These are phyloP conservation scores for Meyerozyma carpophila DNA, from an alignment of 1,139 yeast genomes.

Conservation along the genomic window DNA sequence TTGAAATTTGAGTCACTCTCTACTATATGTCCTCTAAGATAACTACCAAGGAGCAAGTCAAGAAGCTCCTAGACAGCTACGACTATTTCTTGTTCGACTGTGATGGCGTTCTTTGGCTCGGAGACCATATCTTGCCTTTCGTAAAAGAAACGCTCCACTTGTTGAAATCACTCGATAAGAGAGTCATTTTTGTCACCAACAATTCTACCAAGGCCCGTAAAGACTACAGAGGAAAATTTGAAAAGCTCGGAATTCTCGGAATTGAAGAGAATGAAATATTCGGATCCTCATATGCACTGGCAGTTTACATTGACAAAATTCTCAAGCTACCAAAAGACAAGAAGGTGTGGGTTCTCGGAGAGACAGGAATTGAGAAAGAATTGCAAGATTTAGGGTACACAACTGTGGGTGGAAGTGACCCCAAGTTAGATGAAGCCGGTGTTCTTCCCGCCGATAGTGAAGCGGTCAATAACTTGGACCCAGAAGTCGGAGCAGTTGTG, in stretches of 20 bases:
- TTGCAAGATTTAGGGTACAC: slow-evolving; percentile 36
- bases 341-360: slow-evolving; percentile 46
- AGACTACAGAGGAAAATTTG: slow-evolving; percentile 72
- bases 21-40: slow-evolving; percentile 17
- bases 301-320: slow-evolving; percentile 77
- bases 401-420: slow-evolving; percentile 41
- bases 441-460: slow-evolving; percentile 12
- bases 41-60: slow-evolving; percentile 16
- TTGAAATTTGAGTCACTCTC: background rate
- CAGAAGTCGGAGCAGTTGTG: slow-evolving; percentile 77
- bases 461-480: slow-evolving; percentile 47
- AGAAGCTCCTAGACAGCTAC: slow-evolving; percentile 21
- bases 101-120: slow-evolving; percentile 47
- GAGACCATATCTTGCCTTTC: slow-evolving; percentile 39
- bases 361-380: slow-evolving; percentile 40
- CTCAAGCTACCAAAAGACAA: slow-evolving; percentile 63
- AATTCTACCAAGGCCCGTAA: slow-evolving; percentile 86
- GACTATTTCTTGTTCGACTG: slow-evolving; percentile 43
- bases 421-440: slow-evolving; percentile 22
- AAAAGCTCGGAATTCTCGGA: slow-evolving; percentile 60
- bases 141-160: slow-evolving; percentile 35
- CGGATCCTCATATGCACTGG: slow-evolving; percentile 89
- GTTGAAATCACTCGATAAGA: slow-evolving; percentile 40
- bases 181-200: slow-evolving; percentile 85
- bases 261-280: slow-evolving; percentile 72